Conservation (phyloP, 176 grass and related monocot genomes). For the Stipa capillata region DNA sequence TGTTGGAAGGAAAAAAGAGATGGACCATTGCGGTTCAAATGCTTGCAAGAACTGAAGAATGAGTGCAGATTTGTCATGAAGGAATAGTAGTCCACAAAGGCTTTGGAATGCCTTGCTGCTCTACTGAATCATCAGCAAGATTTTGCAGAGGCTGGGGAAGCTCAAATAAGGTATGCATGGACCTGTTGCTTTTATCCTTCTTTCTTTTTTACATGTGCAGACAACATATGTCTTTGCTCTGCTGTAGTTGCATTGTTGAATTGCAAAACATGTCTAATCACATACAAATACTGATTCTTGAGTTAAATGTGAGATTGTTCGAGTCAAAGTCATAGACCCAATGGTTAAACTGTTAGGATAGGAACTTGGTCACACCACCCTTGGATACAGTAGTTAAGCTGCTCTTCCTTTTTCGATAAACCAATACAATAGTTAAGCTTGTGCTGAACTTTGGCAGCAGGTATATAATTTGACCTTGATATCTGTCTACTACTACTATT, state of each 20-base stretch:
- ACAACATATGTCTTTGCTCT: not conserved
- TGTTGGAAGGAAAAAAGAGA: conserved; percentile 30
- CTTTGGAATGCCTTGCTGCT: not conserved
- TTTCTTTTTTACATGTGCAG: not conserved
- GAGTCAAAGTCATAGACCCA: not conserved
- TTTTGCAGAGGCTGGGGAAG: not conserved
- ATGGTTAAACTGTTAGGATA: not conserved
- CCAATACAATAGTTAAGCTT: too few species aligned
- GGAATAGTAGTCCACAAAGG: not conserved
- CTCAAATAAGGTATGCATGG: conserved; percentile 24
- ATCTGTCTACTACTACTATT: not conserved
- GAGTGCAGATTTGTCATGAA: not conserved
- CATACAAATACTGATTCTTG: not conserved
- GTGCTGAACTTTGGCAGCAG: too few species aligned
- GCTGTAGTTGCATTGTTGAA: not conserved
- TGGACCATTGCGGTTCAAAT: conserved; percentile 6
- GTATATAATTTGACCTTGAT: too few species aligned
- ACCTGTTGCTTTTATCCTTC: not conserved
- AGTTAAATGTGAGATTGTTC: not conserved
- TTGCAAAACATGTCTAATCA: not conserved
- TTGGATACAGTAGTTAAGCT: not conserved
- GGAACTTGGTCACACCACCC: not conserved
- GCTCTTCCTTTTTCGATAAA: too few species aligned
- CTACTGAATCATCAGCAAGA: not conserved
- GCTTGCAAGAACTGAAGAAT: conserved; percentile 6